A percentile compares a stretch with the other conserved stretches of the same genome.
These are phyloP conservation scores for Stenocarpella maydis DNA, from an alignment of 2,329 filamentous ascomycete genomes.

Conservation along the genomic window DNA sequence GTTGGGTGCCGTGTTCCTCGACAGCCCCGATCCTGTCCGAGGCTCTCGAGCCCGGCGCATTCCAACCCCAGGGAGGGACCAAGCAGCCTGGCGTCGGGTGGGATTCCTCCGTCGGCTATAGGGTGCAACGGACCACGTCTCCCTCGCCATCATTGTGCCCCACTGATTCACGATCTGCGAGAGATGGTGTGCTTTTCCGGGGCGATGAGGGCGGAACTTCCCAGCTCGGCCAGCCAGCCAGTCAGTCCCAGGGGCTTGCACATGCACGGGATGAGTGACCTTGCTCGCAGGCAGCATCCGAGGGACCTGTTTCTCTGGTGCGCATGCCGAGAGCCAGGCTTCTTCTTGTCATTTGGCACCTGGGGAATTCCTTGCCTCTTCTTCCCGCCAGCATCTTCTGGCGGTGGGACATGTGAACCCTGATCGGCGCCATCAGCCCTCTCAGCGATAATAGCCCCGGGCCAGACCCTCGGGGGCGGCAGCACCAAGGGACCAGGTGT, in stretches of 20 bases:
- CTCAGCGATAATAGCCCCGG: conserved; percentile 9
- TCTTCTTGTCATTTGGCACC: not conserved
- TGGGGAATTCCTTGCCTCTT: not conserved
- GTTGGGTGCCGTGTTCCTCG: too few relatives aligned
- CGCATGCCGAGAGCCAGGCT: not conserved
- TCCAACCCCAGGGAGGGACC: not conserved
- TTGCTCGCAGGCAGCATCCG: too few relatives aligned
- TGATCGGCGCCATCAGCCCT: conserved; percentile 6
- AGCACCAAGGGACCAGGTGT: not conserved
- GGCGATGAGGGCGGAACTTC: not conserved
- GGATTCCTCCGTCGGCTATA: conserved; percentile 18
- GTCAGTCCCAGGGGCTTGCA: not conserved
- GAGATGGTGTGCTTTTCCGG: not conserved
- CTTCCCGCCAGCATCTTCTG: not conserved
- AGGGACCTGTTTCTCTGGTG: not conserved
- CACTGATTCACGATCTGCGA: not conserved
- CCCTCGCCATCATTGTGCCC: conserved; percentile 7
- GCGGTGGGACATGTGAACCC: conserved; percentile 20
- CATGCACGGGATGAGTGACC: too few relatives aligned
- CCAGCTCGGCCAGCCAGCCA: not conserved
- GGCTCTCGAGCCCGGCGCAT: not conserved
- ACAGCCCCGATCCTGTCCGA: not conserved
- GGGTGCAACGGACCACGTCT: conserved; percentile 1
- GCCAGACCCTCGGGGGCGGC: not conserved
- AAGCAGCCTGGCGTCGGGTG: conserved; percentile 9